Percentiles rank a stretch among this genome's conserved stretches.
These are phyloP conservation scores for Pisolithus orientalis DNA, from an alignment of 768 basidiomycete genomes.

Conservation along the genomic window DNA sequence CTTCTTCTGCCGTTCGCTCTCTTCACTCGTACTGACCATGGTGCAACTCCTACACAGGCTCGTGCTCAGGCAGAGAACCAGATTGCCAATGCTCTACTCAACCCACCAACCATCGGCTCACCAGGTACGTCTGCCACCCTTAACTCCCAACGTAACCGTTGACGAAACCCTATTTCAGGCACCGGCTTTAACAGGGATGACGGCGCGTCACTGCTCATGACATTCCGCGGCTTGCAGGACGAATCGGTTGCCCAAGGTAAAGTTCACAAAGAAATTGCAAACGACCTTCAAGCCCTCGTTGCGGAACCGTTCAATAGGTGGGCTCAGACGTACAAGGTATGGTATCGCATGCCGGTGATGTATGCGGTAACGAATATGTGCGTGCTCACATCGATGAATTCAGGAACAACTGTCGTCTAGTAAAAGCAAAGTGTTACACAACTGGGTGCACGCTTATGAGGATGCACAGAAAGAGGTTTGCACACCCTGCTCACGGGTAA, in stretches of 20 bases:
- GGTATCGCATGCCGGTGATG: background rate
- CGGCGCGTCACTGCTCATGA: slow-evolving; percentile 73
- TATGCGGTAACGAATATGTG: background rate
- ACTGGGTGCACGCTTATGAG: slow-evolving; percentile 68
- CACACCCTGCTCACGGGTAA: background rate
- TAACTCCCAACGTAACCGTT: background rate
- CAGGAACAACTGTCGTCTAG: slow-evolving; percentile 61
- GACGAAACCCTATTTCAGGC: slow-evolving; percentile 29
- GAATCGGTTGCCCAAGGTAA: slow-evolving; percentile 71
- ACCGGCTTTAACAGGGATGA: slow-evolving; percentile 75
- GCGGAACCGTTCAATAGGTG: slow-evolving; percentile 77
- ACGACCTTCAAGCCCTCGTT: slow-evolving; percentile 70
- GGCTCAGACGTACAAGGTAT: slow-evolving; percentile 69
- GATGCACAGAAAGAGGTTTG: slow-evolving; percentile 57
- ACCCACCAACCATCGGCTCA: slow-evolving; percentile 42
- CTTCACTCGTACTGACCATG: background rate
- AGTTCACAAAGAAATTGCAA: slow-evolving; percentile 63
- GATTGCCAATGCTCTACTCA: slow-evolving; percentile 53
- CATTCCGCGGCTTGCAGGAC: slow-evolving; percentile 73
- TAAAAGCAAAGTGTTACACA: slow-evolving; percentile 52
- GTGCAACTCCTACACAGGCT: slow-evolving; percentile 42
- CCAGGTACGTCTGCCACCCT: slow-evolving; percentile 33
- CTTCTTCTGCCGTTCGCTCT: background rate
- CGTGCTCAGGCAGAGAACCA: slow-evolving; percentile 66
- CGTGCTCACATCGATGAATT: background rate